Conservation (phyloP, 2,329 filamentous ascomycete genomes). For the Neodidymelliopsis sp. region DNA sequence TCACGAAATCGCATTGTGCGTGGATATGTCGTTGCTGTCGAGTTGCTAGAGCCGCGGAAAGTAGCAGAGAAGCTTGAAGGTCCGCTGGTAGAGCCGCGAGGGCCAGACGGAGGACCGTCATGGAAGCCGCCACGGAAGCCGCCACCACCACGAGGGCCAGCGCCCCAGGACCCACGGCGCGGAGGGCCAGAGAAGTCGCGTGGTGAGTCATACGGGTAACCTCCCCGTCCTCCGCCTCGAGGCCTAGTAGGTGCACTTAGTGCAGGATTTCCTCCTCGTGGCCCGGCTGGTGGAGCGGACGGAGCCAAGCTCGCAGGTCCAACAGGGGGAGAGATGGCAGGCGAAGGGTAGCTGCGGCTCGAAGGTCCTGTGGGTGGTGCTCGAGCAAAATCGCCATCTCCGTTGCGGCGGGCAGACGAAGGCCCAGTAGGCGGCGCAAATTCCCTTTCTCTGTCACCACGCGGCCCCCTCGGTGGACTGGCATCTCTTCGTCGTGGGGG, state of each 20-base stretch:
- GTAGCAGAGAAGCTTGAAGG: conserved; percentile 43
- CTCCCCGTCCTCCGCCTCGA: conserved; percentile 51
- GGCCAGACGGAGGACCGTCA: conserved; percentile 44
- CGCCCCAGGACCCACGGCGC: conserved; percentile 48
- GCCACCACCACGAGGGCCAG: conserved; percentile 40
- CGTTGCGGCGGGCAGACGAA: conserved; percentile 47
- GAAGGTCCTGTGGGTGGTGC: conserved; percentile 51
- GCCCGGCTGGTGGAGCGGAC: conserved; percentile 44
- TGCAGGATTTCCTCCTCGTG: conserved; percentile 46
- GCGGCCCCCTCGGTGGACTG: conserved; percentile 45
- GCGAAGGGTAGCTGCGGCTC: conserved; percentile 45
- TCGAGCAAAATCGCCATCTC: conserved; percentile 43
- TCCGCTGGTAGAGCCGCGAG: conserved; percentile 40
- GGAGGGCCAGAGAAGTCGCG: conserved; percentile 44
- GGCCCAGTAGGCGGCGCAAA: conserved; percentile 50
- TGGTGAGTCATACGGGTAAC: conserved; percentile 49
- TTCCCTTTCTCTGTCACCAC: conserved; percentile 44
- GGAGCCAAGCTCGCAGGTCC: conserved; percentile 45
- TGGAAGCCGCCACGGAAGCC: conserved; percentile 31
- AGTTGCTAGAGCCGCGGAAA: conserved; percentile 53
- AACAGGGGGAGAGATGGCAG: conserved; percentile 50
- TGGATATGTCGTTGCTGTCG: conserved; percentile 55
- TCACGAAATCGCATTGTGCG: conserved; percentile 56
- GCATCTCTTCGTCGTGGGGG: conserved; percentile 48
- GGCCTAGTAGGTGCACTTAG: conserved; percentile 52